Base-by-base conservation (phyloP, 345 rosid genomes). In the Raphanus sativus region DNA sequence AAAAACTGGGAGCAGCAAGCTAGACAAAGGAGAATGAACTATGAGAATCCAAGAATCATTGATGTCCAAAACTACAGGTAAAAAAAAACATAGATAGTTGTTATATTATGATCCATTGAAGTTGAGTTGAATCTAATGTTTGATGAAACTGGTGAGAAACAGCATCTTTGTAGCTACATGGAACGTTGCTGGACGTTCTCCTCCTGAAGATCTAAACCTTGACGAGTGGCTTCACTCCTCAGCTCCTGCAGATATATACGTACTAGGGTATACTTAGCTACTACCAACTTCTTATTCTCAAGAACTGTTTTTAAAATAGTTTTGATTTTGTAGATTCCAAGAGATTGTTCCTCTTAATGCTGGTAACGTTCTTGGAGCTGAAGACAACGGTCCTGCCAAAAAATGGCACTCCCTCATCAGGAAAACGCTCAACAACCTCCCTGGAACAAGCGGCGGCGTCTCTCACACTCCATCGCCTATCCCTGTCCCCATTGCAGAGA, bases 291-390 rank as follows among this genome's bases (percentile, higher is more conserved):
- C 24, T 40, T 59, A n/a, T 11, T 58, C 50, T 1, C 33, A 26
- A 42, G 36, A 65, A 10, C 34, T 75, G 38, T 77, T 48, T 21
- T 52, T 42, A 10, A 8, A 48, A 48, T 16, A 16, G 62, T 9
- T 30, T 55, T 45, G 11, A 67, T 17, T 4, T 33, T 61, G 55
- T 84, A 95, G 99, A 40, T 95, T 95, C 85, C 99, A 95, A 85
- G 99, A 95, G 87, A 89, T 95, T 73, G 99, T 93, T 81, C 99
- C 99, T 82, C 84, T 95, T 68, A 95, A 91, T 82, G 97, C 99
- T 38, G 97, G 97, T 69, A 95, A 95, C 77, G 85, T 95, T 86
- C 91, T 95, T 48, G 99, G 96, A 32, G 90, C 96, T 56, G 99
- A 95, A 87, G 98, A 95, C 86, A 95, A 92, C 38, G 99, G 97